Percentiles rank a stretch among this genome's conserved stretches.
phyloP scores from a whole-genome alignment of 1,139 yeast genomes.

The Zhuliangozyma blackwelliae region DNA sequence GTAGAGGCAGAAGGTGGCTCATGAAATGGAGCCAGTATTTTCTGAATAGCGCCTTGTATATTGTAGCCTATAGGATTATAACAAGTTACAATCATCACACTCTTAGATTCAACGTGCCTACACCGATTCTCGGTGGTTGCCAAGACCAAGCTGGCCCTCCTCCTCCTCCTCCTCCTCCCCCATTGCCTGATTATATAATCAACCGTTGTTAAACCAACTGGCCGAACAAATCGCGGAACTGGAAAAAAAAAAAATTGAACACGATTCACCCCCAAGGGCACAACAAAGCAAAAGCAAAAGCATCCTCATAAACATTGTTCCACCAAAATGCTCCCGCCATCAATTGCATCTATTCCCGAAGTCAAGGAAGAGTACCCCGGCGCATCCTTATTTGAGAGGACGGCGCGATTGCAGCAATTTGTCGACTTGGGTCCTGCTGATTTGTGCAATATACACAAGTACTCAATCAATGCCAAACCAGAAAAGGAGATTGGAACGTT shows the following conservation, averaged over 20 bases:
- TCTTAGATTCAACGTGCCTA: too few relatives aligned
- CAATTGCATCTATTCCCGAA: constrained; percentile 46
- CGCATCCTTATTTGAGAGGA: constrained; percentile 48
- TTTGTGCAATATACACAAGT: constrained; percentile 66
- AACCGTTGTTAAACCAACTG: too few relatives aligned
- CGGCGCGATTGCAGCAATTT: constrained; percentile 45
- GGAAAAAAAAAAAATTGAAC: constrained; percentile 1
- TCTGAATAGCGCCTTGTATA: too few relatives aligned
- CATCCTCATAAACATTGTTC: background rate
- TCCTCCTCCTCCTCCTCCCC: too few relatives aligned
- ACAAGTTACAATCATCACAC: too few relatives aligned
- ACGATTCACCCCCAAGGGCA: background rate
- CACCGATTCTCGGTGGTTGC: too few relatives aligned
- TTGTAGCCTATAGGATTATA: too few relatives aligned
- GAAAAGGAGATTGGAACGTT: constrained; percentile 45
- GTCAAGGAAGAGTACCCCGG: constrained; percentile 52
- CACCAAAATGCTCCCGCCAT: constrained; percentile 34
- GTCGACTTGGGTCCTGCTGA: constrained; percentile 84
- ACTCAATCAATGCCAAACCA: constrained; percentile 36
- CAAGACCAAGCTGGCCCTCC: too few relatives aligned
- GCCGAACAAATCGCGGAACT: too few relatives aligned
- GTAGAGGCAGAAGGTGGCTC: constrained; percentile 4
- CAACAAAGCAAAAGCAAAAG: background rate
- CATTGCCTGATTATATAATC: too few relatives aligned
- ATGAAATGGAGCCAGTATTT: background rate